phyloP scores from a whole-genome alignment of 2,329 filamentous ascomycete genomes.

The Madurella fahalii region DNA sequence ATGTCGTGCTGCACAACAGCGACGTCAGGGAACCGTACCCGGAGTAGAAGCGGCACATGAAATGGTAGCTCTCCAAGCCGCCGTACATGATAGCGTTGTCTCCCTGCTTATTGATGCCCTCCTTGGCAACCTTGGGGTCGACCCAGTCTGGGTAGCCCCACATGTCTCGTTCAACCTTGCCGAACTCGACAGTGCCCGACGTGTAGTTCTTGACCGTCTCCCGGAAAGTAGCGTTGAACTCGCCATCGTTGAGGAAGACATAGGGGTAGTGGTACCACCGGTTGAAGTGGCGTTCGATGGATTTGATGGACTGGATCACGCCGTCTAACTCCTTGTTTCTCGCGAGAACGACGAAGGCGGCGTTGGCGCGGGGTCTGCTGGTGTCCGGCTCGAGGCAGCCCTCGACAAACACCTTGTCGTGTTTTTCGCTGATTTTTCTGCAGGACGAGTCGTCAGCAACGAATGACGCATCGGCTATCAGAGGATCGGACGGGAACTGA shows the following conservation, averaged over 20 bases:
- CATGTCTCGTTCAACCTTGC: slow-evolving; percentile 83
- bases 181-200: slow-evolving; percentile 84
- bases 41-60: slow-evolving; percentile 99
- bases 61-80: slow-evolving; percentile 96
- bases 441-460: slow-evolving; percentile 7
- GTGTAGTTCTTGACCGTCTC: slow-evolving; percentile 85
- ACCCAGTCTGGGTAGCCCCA: slow-evolving; percentile 99
- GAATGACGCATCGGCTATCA: background rate
- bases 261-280: slow-evolving; percentile 98
- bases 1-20: background rate
- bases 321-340: slow-evolving; percentile 95
- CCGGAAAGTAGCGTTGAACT: slow-evolving; percentile 94
- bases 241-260: slow-evolving; percentile 94
- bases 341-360: slow-evolving; percentile 91
- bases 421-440: slow-evolving; percentile 93
- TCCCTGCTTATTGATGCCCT: slow-evolving; percentile 94
- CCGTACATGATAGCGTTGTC: slow-evolving; percentile 99
- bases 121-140: slow-evolving; percentile 86
- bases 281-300: slow-evolving; percentile 98
- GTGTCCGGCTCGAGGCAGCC: slow-evolving; percentile 83
- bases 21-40: slow-evolving; percentile 56
- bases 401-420: slow-evolving; percentile 93
- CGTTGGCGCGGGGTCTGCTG: slow-evolving; percentile 78
- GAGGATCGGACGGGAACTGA: slow-evolving; percentile 42
- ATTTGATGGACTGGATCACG: slow-evolving; percentile 94